These are phyloP conservation scores for Pleomassaria siparia DNA, from an alignment of 2,329 filamentous ascomycete genomes.

Conservation along the genomic window DNA sequence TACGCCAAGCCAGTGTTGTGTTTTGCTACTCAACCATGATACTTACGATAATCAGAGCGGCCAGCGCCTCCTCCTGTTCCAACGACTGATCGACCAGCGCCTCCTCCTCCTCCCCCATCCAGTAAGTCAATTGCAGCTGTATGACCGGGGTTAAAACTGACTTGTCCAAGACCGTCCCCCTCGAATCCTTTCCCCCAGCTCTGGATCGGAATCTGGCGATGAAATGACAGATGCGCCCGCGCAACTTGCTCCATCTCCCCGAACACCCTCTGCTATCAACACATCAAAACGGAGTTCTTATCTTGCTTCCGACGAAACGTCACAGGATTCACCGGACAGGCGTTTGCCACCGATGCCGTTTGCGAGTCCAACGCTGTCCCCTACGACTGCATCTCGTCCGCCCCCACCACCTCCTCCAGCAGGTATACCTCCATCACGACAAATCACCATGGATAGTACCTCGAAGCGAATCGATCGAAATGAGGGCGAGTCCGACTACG, in stretches of 20 bases:
- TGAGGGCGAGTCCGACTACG: slow-evolving; percentile 88
- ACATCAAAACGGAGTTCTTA: slow-evolving; percentile 45
- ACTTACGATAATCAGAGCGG: slow-evolving; percentile 43
- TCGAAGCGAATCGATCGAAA: slow-evolving; percentile 59
- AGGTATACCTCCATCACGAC: slow-evolving; percentile 41
- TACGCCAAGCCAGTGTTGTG: background rate
- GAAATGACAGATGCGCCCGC: slow-evolving; percentile 59
- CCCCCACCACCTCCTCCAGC: slow-evolving; percentile 52
- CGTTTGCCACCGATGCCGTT: slow-evolving; percentile 57
- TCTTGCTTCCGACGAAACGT: slow-evolving; percentile 41
- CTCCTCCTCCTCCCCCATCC: slow-evolving; percentile 39
- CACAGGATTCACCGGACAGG: slow-evolving; percentile 28
- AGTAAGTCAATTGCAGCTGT: slow-evolving; percentile 24
- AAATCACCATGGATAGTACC: slow-evolving; percentile 32
- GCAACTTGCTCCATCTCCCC: slow-evolving; percentile 32
- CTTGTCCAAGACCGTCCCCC: slow-evolving; percentile 61
- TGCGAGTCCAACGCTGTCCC: slow-evolving; percentile 36
- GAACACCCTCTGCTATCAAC: slow-evolving; percentile 32
- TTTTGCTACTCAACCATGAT: background rate
- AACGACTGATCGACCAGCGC: slow-evolving; percentile 23
- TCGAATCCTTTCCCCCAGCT: slow-evolving; percentile 64
- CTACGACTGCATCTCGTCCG: slow-evolving; percentile 39
- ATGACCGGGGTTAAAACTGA: background rate
- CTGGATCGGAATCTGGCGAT: slow-evolving; percentile 86
- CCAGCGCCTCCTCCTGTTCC: slow-evolving; percentile 34